Evolutionary conservation across 176 grass and related monocot species (phyloP).

Genomic region (Melocanna baccifera): DNA sequence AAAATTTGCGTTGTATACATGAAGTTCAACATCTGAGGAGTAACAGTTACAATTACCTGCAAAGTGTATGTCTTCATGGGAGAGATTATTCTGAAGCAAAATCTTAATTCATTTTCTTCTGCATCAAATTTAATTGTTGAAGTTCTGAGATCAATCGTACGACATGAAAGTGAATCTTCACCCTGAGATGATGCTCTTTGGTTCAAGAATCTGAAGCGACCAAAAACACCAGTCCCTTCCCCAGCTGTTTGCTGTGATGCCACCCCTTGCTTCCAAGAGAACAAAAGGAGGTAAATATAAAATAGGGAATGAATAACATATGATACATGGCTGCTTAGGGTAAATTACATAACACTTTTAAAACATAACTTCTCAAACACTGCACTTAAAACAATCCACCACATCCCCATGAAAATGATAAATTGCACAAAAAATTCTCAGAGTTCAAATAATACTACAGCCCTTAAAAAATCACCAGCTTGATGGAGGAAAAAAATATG

Average conservation of each 20-base stretch:
- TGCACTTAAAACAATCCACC: slow-evolving; percentile 24
- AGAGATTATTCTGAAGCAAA: slow-evolving; percentile 97
- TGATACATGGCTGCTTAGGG: background rate
- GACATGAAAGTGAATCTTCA: slow-evolving; percentile 63
- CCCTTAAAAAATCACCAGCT: background rate
- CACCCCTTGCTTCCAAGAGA: slow-evolving; percentile 67
- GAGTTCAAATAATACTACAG: background rate
- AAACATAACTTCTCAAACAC: background rate
- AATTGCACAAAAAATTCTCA: background rate
- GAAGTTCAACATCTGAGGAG: background rate
- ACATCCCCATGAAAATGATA: slow-evolving; percentile 5
- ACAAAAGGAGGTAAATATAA: slow-evolving; percentile 26
- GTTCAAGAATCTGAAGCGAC: slow-evolving; percentile 66
- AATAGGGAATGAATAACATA: slow-evolving; percentile 13
- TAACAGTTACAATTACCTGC: slow-evolving; percentile 58
- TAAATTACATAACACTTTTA: background rate
- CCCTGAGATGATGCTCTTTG: slow-evolving; percentile 52
- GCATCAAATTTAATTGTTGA: slow-evolving; percentile 92
- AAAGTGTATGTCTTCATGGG: slow-evolving; percentile 78
- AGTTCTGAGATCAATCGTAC: slow-evolving; percentile 82
- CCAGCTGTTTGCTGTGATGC: slow-evolving; percentile 56
- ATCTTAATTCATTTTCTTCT: slow-evolving; percentile 88
- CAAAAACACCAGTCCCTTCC: slow-evolving; percentile 55
- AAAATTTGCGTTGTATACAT: background rate
- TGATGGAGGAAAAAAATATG: background rate